Evolutionary conservation across 2,329 filamentous ascomycete species (phyloP).

Genomic region (Hypomyces rosellus): DNA sequence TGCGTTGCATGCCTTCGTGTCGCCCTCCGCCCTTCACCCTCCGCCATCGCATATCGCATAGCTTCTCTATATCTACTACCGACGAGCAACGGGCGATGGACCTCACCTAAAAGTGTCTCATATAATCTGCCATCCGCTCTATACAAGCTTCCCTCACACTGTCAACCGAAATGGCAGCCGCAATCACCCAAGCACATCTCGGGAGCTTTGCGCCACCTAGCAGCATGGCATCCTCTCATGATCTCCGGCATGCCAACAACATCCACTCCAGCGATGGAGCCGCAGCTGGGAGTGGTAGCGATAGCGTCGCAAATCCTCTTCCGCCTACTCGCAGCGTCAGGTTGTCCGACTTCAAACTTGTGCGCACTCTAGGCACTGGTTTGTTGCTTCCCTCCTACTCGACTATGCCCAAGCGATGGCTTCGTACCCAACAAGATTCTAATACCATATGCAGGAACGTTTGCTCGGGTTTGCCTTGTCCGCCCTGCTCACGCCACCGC

Average conservation of each 20-base stretch:
- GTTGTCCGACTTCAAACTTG: conserved; percentile 57
- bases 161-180: conserved; percentile 13
- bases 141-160: too few species aligned
- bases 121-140: too few species aligned
- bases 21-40: conserved; percentile 2
- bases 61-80: too few species aligned
- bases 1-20: neutral
- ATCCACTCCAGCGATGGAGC: neutral
- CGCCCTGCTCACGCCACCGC: conserved; percentile 49
- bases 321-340: conserved; percentile 25
- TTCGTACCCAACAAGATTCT: conserved; percentile 2
- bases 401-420: too few species aligned
- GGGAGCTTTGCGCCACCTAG: conserved; percentile 6
- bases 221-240: conserved; percentile 8
- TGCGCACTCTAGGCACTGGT: conserved; percentile 74
- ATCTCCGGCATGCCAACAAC: conserved; percentile 5
- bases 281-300: neutral
- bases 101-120: too few species aligned
- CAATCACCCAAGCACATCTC: conserved; percentile 13
- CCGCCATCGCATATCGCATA: neutral
- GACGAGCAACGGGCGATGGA: too few species aligned
- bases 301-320: conserved; percentile 13
- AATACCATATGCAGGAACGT: conserved; percentile 51
- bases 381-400: conserved; percentile 18
- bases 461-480: conserved; percentile 76